Conservation (phyloP, 2,329 filamentous ascomycete genomes). For the Nemania bipapillata region DNA sequence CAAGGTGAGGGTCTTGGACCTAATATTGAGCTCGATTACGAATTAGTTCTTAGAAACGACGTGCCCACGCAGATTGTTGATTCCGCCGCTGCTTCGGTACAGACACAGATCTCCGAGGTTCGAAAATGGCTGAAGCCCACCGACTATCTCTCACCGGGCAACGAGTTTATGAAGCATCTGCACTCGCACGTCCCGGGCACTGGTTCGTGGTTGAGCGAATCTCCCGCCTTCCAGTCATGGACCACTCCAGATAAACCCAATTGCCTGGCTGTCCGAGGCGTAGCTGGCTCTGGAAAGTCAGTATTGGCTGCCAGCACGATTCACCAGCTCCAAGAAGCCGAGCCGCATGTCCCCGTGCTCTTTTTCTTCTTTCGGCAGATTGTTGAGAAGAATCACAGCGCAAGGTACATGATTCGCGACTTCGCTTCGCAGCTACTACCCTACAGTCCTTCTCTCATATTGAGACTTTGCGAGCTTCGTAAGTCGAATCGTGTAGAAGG, state of each 20-base stretch:
- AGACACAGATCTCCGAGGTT: not conserved
- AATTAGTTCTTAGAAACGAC: not conserved
- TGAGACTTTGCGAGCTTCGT: not conserved
- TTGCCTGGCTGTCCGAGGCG: not conserved
- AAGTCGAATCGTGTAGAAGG: constrained; percentile 3
- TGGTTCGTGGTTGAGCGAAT: not conserved
- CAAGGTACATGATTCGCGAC: constrained; percentile 8
- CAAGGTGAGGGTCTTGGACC: not conserved
- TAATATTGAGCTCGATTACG: constrained; percentile 4
- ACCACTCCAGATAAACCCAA: not conserved
- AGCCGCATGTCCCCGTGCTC: constrained; percentile 4
- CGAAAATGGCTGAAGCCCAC: constrained; percentile 7
- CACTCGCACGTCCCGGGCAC: constrained; percentile 1
- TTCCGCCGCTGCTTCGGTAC: not conserved
- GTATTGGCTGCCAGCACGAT: not conserved
- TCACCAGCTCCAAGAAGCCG: not conserved
- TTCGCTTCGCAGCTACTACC: constrained; percentile 7
- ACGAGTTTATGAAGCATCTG: constrained; percentile 7
- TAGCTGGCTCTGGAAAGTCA: constrained; percentile 8
- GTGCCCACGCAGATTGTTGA: not conserved
- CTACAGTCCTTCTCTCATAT: not conserved
- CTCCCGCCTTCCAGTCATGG: not conserved
- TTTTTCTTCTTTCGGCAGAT: constrained; percentile 19
- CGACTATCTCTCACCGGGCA: not conserved
- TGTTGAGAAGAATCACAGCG: constrained; percentile 6